A percentile compares a stretch with the other conserved stretches of the same genome.
Conservation (phyloP, 1,284 basidiomycete species). For the Vanrija sp. region DNA sequence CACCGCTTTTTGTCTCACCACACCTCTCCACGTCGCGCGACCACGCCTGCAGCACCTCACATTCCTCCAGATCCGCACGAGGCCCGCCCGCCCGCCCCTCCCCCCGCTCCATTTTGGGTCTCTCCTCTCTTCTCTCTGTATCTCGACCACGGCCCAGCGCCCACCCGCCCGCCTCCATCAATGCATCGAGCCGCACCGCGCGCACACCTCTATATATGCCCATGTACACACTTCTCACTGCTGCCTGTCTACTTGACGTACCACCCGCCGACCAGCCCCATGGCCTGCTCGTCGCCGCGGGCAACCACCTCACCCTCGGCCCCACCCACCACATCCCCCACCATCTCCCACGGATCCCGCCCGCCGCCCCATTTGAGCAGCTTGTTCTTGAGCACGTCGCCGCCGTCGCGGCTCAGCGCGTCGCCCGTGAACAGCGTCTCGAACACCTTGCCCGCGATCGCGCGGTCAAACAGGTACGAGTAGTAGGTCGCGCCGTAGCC, state of each 20-base stretch:
- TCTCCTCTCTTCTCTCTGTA: too few species aligned
- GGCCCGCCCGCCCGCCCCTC: too few species aligned
- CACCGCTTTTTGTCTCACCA: too few species aligned
- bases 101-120: too few species aligned
- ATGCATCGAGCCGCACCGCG: too few species aligned
- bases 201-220: too few species aligned
- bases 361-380: slow-evolving; percentile 81
- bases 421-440: slow-evolving; percentile 62
- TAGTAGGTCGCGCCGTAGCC: slow-evolving; percentile 98
- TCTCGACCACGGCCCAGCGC: too few species aligned
- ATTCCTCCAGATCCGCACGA: too few species aligned
- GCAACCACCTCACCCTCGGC: slow-evolving; percentile 34
- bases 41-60: too few species aligned
- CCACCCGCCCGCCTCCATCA: too few species aligned
- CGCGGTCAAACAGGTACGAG: slow-evolving; percentile 92
- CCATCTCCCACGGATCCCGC: slow-evolving; percentile 89
- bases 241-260: slow-evolving; percentile 25
- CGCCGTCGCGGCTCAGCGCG: slow-evolving; percentile 62
- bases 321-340: slow-evolving; percentile 64
- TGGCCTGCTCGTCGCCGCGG: slow-evolving; percentile 70
- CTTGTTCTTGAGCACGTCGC: slow-evolving; percentile 74
- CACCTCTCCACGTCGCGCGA: too few species aligned
- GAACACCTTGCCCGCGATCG: slow-evolving; percentile 90
- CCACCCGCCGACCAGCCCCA: slow-evolving; percentile 86
- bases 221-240: too few species aligned